Percentiles rank a stretch among this genome's conserved stretches.
phyloP scores from a whole-genome alignment of 495 filamentous ascomycete species.

The Rhypophila decipiens region DNA sequence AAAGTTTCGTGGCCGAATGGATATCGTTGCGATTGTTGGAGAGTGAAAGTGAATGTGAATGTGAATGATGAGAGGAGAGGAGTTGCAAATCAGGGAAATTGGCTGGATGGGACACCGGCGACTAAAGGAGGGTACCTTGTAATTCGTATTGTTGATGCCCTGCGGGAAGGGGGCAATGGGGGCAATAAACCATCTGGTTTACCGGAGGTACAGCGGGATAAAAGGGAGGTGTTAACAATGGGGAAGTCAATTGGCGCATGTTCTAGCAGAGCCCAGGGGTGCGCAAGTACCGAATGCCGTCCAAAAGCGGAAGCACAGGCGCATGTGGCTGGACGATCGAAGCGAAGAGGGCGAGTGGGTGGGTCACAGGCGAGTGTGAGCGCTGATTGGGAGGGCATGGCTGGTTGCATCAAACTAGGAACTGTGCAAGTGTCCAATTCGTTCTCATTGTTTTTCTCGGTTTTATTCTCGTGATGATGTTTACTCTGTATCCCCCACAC shows the following conservation, averaged over 20 bases:
- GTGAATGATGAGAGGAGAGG: neutral
- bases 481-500: no score
- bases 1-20: conserved; percentile 2
- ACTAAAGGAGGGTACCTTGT: neutral
- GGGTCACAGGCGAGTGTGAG: no score
- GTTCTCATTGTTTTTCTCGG: no score
- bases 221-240: neutral
- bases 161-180: neutral
- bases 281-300: neutral
- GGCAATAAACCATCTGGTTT: neutral
- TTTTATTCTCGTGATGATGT: no score
- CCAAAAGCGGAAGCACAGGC: neutral
- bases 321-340: neutral
- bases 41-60: conserved; percentile 1
- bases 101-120: neutral
- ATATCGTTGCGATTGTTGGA: neutral
- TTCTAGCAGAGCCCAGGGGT: neutral
- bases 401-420: no score
- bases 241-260: no score
- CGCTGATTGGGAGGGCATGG: no score
- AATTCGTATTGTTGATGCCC: neutral
- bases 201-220: neutral
- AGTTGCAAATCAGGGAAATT: neutral
- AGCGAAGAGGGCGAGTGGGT: neutral
- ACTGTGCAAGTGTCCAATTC: no score